These are phyloP conservation scores for Colletotrichum echinochloae DNA, from an alignment of 2,329 filamentous ascomycete genomes.

Conservation along the genomic window DNA sequence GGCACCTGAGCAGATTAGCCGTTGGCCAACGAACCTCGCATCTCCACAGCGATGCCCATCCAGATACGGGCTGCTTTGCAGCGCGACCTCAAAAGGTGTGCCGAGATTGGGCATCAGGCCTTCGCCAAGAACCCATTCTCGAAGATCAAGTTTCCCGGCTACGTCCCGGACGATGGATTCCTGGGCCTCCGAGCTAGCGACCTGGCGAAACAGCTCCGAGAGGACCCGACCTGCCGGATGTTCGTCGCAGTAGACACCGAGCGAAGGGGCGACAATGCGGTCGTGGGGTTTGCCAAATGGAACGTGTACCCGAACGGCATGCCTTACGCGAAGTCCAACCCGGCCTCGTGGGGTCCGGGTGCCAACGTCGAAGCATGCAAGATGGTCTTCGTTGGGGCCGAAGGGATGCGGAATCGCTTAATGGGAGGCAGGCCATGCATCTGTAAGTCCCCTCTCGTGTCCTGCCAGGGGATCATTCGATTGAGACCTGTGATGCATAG, in stretches of 20 bases:
- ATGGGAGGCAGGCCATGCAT: slow-evolving; percentile 49
- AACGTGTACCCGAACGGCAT: slow-evolving; percentile 48
- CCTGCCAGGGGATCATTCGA: neutral
- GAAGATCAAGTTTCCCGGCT: slow-evolving; percentile 46
- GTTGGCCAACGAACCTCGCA: neutral
- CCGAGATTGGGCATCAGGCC: slow-evolving; percentile 14
- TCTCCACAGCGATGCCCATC: slow-evolving; percentile 21
- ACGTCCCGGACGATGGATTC: slow-evolving; percentile 44
- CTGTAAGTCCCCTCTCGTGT: slow-evolving; percentile 46
- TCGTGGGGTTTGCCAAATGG: slow-evolving; percentile 52
- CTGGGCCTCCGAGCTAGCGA: slow-evolving; percentile 42
- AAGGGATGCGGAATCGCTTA: slow-evolving; percentile 45
- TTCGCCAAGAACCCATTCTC: slow-evolving; percentile 1
- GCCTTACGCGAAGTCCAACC: slow-evolving; percentile 39
- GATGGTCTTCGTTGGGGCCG: slow-evolving; percentile 48
- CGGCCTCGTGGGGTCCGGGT: slow-evolving; percentile 46
- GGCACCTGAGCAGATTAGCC: neutral
- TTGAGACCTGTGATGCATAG: slow-evolving; percentile 38
- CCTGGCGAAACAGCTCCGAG: slow-evolving; percentile 39
- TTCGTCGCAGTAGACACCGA: slow-evolving; percentile 32
- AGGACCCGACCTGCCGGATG: slow-evolving; percentile 15
- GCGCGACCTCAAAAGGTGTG: slow-evolving; percentile 1
- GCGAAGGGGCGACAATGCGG: slow-evolving; percentile 40
- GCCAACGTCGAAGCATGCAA: slow-evolving; percentile 50
- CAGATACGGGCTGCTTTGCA: slow-evolving; percentile 10